Evolutionary conservation across 176 grass and related monocot genomes (phyloP).

Genomic region (Carex cristatella): DNA sequence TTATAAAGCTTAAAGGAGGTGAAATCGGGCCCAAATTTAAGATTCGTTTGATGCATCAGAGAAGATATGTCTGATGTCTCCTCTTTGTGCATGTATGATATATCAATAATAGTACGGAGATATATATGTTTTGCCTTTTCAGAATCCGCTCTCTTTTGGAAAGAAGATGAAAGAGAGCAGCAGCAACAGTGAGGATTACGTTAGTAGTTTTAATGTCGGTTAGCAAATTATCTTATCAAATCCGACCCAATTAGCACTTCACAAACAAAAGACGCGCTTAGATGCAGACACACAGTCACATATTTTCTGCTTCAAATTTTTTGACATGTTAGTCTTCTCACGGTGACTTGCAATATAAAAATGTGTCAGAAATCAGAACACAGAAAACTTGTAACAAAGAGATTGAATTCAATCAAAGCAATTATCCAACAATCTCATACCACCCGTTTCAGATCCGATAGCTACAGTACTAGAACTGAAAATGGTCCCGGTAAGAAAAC

Average conservation of each 20-base stretch:
- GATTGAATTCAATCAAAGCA: background rate
- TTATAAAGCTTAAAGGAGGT: slow-evolving; percentile 59
- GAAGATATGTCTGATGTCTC: background rate
- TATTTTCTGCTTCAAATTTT: too few species aligned
- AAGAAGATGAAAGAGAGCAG: background rate
- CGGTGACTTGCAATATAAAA: background rate
- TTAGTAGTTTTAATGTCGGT: background rate
- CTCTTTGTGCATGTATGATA: background rate
- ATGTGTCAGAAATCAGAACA: background rate
- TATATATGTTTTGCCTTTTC: background rate
- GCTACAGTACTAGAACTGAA: too few species aligned
- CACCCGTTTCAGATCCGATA: background rate
- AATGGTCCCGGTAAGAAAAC: background rate
- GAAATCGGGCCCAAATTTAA: slow-evolving; percentile 22
- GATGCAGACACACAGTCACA: too few species aligned
- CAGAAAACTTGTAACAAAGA: background rate
- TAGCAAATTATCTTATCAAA: background rate
- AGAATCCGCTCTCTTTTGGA: background rate
- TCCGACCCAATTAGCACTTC: background rate
- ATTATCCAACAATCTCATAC: background rate
- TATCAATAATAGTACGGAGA: background rate
- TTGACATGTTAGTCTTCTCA: too few species aligned
- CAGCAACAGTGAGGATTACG: background rate
- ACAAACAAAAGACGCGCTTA: background rate
- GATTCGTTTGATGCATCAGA: slow-evolving; percentile 26